Evolutionary conservation across 208 protist species (phyloP), one percentile per base, ranked within the genome.

Genomic region (Trypanosoma melophagium): DNA sequence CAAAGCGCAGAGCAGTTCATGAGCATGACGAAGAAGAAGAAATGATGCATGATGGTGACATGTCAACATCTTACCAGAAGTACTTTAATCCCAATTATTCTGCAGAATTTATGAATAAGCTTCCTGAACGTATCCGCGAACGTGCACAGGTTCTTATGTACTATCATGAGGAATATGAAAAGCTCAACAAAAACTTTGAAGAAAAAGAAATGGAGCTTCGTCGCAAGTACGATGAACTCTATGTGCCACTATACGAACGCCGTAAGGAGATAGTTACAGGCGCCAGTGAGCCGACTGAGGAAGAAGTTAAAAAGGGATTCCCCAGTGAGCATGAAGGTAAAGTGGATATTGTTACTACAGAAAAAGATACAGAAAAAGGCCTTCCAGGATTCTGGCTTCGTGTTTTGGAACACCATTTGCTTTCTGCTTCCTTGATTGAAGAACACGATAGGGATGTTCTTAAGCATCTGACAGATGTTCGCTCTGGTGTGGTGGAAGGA

Each of bases 111-210:
- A 83, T 94, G 82, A 74, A 52, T 12, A 86, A 76, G 57, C 80
- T 96, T 67, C 91, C 91, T 14, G 74, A 87, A 72, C 88, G 90
- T 68, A 89, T 96, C 45, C 84, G 80, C 17, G 74, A 92, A 66
- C 88, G 91, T 28, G 83, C 80, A 12, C 66, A 90, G 52, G 84
- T 96, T 62, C 78, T 96, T 28, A 42, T 86, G 21, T 47, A 70
- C 40, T 89, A 92, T 74, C 80, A 95, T 69, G 81, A 91, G 28
- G 80, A 95, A 62, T 82, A 79, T 67, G 56, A 80, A 22, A 81
- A 74, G 42, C 60, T 87, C 31, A 72, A 83, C 60, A 79, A 86
- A 58, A 67, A 76, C 13, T 77, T 83, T 61, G 78, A 90, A 67
- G 65, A 87, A 19, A 81, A 91, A 77, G 84, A 95, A 72, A 81